These are phyloP conservation scores for Boeremia lycopersici DNA, from an alignment of 2,329 filamentous ascomycete genomes.

Conservation along the genomic window DNA sequence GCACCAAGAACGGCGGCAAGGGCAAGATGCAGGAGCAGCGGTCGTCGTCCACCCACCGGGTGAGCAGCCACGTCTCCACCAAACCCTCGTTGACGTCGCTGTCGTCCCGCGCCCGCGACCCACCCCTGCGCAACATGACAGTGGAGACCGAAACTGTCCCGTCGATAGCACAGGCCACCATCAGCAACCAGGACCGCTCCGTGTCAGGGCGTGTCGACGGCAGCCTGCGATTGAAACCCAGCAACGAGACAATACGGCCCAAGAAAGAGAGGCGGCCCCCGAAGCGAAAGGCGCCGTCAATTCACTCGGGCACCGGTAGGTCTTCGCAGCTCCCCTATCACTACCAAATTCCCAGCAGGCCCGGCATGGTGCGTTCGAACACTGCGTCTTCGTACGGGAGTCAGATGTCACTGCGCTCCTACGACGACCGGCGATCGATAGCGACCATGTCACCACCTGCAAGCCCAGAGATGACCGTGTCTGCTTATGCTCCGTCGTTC, in stretches of 20 bases:
- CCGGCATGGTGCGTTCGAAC: constrained; percentile 31
- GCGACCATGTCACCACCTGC: constrained; percentile 33
- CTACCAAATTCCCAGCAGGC: constrained; percentile 35
- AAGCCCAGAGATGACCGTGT: constrained; percentile 35
- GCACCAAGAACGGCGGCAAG: constrained; percentile 36
- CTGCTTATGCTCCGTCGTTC: constrained; percentile 33
- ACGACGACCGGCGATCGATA: constrained; percentile 37
- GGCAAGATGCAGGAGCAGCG: constrained; percentile 52
- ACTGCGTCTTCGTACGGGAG: constrained; percentile 40
- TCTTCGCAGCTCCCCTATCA: constrained; percentile 47
- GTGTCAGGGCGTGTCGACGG: constrained; percentile 68
- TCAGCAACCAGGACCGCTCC: constrained; percentile 63
- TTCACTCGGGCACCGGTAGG: constrained; percentile 76
- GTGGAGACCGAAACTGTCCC: constrained; percentile 96
- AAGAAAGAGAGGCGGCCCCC: constrained; percentile 90
- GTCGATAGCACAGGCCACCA: constrained; percentile 83
- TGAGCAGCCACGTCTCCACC: constrained; percentile 57
- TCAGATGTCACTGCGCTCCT: constrained; percentile 37
- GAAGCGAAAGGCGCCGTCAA: constrained; percentile 73
- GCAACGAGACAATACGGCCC: constrained; percentile 93
- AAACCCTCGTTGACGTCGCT: constrained; percentile 73
- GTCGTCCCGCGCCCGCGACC: constrained; percentile 68
- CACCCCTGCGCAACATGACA: constrained; percentile 88
- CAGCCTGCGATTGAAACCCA: constrained; percentile 83
- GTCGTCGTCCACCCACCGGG: constrained; percentile 50